phyloP scores from a whole-genome alignment of 2,329 filamentous ascomycete genomes.

The Aureobasidium sp. region DNA sequence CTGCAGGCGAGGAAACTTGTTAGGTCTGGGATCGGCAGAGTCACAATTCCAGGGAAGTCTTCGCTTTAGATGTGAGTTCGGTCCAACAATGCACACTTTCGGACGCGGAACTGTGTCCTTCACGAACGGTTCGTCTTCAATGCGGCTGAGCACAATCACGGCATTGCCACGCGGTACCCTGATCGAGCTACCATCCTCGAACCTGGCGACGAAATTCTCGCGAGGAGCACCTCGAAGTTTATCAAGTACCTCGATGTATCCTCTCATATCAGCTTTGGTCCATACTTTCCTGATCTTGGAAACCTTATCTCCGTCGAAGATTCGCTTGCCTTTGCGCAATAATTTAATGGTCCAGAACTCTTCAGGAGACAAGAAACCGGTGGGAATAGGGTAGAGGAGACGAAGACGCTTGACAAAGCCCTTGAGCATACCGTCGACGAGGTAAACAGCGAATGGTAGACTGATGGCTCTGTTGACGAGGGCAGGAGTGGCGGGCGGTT shows the following conservation, averaged over 20 bases:
- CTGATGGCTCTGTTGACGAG: neutral
- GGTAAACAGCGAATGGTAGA: neutral
- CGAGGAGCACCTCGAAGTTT: neutral
- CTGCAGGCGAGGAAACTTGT: neutral
- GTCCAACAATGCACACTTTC: neutral
- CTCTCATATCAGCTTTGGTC: neutral
- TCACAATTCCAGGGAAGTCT: neutral
- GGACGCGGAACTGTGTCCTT: neutral
- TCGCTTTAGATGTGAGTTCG: neutral
- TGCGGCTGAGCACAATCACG: neutral
- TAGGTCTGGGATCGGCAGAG: neutral
- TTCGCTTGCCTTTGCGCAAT: neutral
- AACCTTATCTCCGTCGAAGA: neutral
- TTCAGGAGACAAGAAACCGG: neutral
- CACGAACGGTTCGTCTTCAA: neutral
- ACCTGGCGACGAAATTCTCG: neutral
- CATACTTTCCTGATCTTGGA: neutral
- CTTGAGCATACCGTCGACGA: neutral
- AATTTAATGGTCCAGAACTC: neutral
- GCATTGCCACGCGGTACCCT: neutral
- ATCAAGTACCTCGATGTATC: neutral
- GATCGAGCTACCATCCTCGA: neutral
- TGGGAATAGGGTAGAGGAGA: neutral
- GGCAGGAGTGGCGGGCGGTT: neutral
- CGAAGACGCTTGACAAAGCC: neutral